These are phyloP conservation scores for Vigna unguiculata DNA, from an alignment of 306 rosid species.

Conservation along the genomic window DNA sequence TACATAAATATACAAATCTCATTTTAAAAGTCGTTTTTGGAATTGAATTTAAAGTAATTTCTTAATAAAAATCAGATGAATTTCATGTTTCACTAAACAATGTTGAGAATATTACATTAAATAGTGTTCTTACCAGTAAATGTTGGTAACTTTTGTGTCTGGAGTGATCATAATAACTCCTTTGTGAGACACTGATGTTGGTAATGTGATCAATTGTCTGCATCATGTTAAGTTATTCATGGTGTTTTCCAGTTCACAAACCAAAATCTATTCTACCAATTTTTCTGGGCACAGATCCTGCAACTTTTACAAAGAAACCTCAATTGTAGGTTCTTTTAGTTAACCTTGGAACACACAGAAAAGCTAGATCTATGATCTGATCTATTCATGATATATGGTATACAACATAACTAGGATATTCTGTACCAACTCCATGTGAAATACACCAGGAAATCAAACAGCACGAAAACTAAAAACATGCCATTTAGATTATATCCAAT, in stretches of 20 bases:
- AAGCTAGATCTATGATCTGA: conserved; percentile 27
- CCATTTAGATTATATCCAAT: conserved; percentile 23
- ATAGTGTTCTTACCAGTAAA: not conserved
- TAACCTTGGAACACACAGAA: not conserved
- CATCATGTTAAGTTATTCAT: not conserved
- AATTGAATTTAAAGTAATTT: too few relatives aligned
- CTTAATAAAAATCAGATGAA: too few relatives aligned
- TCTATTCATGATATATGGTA: not conserved
- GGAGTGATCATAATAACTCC: not conserved
- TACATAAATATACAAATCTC: too few relatives aligned
- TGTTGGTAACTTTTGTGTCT: conserved; percentile 19
- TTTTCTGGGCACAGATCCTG: conserved; percentile 3
- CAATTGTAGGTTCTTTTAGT: not conserved
- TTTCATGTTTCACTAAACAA: not conserved
- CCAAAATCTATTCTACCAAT: conserved; percentile 8
- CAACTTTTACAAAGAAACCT: conserved; percentile 11
- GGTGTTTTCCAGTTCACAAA: conserved; percentile 14
- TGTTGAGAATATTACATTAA: not conserved
- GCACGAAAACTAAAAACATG: conserved; percentile 21
- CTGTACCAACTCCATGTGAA: conserved; percentile 4
- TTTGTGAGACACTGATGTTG: conserved; percentile 21
- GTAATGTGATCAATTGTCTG: not conserved
- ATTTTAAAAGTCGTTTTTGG: too few relatives aligned
- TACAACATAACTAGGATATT: conserved; percentile 15
- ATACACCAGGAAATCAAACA: conserved; percentile 22